These are phyloP conservation scores for Barbatosphaeria neglecta DNA, from an alignment of 495 filamentous ascomycete genomes.

Conservation along the genomic window DNA sequence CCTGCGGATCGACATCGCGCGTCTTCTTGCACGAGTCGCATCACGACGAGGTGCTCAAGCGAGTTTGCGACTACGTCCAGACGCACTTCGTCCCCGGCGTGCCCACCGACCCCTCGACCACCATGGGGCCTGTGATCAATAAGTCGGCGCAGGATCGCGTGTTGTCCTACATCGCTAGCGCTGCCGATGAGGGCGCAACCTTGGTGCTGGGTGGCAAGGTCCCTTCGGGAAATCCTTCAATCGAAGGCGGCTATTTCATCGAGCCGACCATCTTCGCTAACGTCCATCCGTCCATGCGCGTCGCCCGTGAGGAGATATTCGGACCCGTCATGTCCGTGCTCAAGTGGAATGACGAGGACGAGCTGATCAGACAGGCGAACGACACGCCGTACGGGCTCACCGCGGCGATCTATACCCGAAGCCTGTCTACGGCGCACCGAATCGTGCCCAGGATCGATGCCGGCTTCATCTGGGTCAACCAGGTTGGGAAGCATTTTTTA, in stretches of 20 bases:
- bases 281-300: constrained; percentile 80
- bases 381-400: constrained; percentile 66
- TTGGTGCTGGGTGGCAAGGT: constrained; percentile 70
- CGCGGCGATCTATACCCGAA: background rate
- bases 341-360: constrained; percentile 80
- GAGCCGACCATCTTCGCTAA: constrained; percentile 87
- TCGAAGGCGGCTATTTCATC: constrained; percentile 66
- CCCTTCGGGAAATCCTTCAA: constrained; percentile 46
- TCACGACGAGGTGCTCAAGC: background rate
- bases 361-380: constrained; percentile 69
- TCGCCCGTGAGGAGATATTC: constrained; percentile 92
- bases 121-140: constrained; percentile 80
- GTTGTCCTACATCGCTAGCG: constrained; percentile 82
- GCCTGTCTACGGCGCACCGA: constrained; percentile 76
- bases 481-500: constrained; percentile 17
- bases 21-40: background rate
- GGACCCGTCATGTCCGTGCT: constrained; percentile 78
- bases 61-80: constrained; percentile 3
- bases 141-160: constrained; percentile 83
- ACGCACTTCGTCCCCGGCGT: constrained; percentile 50
- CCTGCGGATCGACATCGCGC: background rate
- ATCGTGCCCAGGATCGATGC: constrained; percentile 77
- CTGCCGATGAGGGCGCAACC: constrained; percentile 68
- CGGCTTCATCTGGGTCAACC: constrained; percentile 84
- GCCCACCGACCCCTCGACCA: constrained; percentile 61